Base-by-base conservation (phyloP, 257 asterid genomes). In the Nicotiana benthamiana region DNA sequence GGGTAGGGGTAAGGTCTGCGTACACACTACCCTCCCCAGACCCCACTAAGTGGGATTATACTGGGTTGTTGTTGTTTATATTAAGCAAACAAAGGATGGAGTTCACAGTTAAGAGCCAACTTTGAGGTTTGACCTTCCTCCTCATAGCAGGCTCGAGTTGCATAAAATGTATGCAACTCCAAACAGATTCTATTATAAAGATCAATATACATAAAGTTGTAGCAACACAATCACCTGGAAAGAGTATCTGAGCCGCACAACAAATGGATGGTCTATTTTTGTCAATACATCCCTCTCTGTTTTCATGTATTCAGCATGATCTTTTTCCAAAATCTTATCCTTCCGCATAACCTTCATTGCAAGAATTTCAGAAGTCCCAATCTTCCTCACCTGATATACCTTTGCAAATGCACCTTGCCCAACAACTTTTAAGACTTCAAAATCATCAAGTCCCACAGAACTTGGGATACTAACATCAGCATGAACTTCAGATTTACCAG, bases 331-430 rank as follows among this genome's bases (percentile, higher is more conserved):
- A 70, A 93, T 90, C 82, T 82, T 91, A 86, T 93, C 97, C 75
- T 93, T 93, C 5, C 93, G 86, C 93, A 93, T 88, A 77, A 93
- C 97, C 86, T 93, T 93, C 97, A 93, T 93, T 0, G 97, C 97
- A 10, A 87, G 87, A 53, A 93, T 91, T 61, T 91, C 97, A 9
- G 89, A 85, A 16, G 97, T 82, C 46, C 93, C 93, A 52, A 52
- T 82, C 80, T 89, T 90, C 84, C 88, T 90, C 82, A 93, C 97
- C 87, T 91, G 97, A 88, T 87, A 93, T 57, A 93, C 97, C 87
- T 93, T 93, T 3, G 92, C 97, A 63, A 93, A 93, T 24, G 97
- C 97, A 74, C 97, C 97, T 83, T 89, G 93, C 65, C 96, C 97
- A 16, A 93, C 96, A 75, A 93, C 91, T 78, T 93, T 93, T 84